These are phyloP conservation scores for Aspergillus flavus DNA, from an alignment of 2,329 filamentous ascomycete genomes.

Conservation along the genomic window DNA sequence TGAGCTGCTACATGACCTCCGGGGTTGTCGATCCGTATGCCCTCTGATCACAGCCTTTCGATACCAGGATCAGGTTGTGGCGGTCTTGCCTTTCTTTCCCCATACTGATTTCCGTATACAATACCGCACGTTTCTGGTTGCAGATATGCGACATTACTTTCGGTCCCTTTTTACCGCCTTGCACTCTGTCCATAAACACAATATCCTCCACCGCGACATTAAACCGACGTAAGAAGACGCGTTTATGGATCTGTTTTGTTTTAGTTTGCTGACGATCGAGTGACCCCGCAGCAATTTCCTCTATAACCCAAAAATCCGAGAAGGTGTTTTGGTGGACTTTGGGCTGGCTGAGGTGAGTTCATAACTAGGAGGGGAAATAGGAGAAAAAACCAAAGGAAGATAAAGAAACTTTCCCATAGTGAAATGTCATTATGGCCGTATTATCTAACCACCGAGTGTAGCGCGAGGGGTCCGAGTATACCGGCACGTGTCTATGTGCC, in stretches of 20 bases:
- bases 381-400: neutral
- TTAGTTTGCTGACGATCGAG: slow-evolving; percentile 7
- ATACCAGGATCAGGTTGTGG: slow-evolving; percentile 89
- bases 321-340: slow-evolving; percentile 96
- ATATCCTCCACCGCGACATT: slow-evolving; percentile 91
- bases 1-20: slow-evolving; percentile 85
- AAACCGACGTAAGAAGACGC: slow-evolving; percentile 71
- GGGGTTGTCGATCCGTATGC: slow-evolving; percentile 81
- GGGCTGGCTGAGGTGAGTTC: slow-evolving; percentile 76
- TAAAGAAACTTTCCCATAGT: neutral
- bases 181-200: slow-evolving; percentile 76
- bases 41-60: slow-evolving; percentile 97
- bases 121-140: slow-evolving; percentile 84
- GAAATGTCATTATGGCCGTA: neutral
- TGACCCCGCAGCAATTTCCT: slow-evolving; percentile 69
- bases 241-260: neutral
- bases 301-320: slow-evolving; percentile 74
- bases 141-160: slow-evolving; percentile 88
- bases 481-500: slow-evolving; percentile 72
- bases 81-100: slow-evolving; percentile 91
- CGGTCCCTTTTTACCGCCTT: slow-evolving; percentile 84
- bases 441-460: slow-evolving; percentile 21
- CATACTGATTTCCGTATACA: slow-evolving; percentile 91
- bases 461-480: slow-evolving; percentile 58
- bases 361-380: neutral